Conservation (phyloP, 2,329 filamentous ascomycete species). For the Arthroderma uncinatum region DNA sequence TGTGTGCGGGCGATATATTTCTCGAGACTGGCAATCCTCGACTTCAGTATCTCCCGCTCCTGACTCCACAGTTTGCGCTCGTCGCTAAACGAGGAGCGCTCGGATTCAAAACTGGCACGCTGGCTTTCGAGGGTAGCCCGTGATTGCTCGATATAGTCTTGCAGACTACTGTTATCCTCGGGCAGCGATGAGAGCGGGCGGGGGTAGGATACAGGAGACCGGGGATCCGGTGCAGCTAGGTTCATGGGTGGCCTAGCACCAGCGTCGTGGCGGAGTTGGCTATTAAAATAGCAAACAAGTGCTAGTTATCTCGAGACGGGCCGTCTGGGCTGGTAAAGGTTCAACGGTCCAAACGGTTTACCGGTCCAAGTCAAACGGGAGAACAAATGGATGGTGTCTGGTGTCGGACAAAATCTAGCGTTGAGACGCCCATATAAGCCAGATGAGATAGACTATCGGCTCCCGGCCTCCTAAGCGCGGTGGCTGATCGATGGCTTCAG, state of each 20-base stretch:
- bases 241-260: background rate
- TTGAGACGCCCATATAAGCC: too few relatives aligned
- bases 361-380: too few relatives aligned
- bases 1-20: constrained; percentile 16
- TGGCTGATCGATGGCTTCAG: background rate
- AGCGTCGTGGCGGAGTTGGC: background rate
- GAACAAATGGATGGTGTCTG: background rate
- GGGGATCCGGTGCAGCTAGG: background rate
- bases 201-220: background rate
- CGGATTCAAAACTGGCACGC: constrained; percentile 29
- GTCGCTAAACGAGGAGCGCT: constrained; percentile 32
- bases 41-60: constrained; percentile 32
- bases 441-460: background rate
- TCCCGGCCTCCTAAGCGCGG: background rate
- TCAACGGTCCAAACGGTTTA: too few relatives aligned
- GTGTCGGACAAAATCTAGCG: background rate
- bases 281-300: too few relatives aligned
- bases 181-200: background rate
- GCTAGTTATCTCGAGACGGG: too few relatives aligned
- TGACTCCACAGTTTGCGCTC: constrained; percentile 37
- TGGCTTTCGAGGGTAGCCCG: constrained; percentile 31
- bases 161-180: background rate
- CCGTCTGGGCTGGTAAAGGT: too few relatives aligned
- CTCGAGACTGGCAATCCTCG: constrained; percentile 34
- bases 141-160: constrained; percentile 32